Evolutionary conservation across 1,139 yeast species (phyloP).

Genomic region (Pneumocystis sp.): DNA sequence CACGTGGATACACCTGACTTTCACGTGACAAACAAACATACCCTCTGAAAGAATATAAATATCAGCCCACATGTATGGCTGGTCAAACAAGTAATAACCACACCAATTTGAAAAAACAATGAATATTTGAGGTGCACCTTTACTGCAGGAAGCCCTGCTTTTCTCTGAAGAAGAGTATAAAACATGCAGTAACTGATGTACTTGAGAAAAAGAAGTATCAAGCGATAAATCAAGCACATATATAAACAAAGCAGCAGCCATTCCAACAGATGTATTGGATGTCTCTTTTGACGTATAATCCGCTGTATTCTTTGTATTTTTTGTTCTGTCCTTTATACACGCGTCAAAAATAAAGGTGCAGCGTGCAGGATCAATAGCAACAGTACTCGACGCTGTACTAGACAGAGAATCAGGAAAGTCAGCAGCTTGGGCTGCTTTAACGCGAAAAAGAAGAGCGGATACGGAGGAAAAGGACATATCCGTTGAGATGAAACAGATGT

Average conservation of each 20-base stretch:
- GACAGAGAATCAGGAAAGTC: background rate
- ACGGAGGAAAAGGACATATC: background rate
- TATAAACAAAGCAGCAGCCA: background rate
- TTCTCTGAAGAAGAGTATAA: background rate
- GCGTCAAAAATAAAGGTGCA: background rate
- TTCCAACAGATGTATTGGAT: too few relatives aligned
- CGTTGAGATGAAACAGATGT: background rate
- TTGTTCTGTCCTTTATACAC: background rate
- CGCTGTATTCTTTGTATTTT: background rate
- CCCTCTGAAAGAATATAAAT: background rate
- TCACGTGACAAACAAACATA: conserved; percentile 35
- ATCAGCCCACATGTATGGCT: background rate
- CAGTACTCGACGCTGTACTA: background rate
- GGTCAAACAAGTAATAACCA: background rate
- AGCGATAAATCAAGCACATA: background rate
- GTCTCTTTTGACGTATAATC: too few relatives aligned
- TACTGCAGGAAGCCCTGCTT: background rate
- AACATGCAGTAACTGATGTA: background rate
- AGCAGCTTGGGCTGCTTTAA: background rate
- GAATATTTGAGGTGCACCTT: background rate
- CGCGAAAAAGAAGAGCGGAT: background rate
- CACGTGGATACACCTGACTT: background rate
- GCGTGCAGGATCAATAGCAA: background rate
- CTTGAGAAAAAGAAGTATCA: background rate
- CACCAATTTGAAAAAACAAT: background rate